Evolutionary conservation across 129 eudicot genomes (phyloP).

Genomic region (Flaveria sonorensis): DNA sequence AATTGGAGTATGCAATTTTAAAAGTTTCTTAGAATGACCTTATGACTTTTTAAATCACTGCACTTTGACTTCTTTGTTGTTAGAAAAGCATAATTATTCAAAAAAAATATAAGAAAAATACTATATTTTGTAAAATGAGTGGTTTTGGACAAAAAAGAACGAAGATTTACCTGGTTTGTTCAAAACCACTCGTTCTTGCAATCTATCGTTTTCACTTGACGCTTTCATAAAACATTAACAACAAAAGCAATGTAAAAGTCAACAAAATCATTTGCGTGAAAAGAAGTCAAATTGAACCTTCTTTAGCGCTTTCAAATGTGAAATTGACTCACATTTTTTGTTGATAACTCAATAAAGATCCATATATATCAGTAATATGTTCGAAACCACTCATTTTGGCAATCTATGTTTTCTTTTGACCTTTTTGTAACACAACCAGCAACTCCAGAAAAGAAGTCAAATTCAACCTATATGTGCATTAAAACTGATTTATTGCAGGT

Average conservation of each 20-base stretch:
- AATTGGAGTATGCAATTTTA: background rate
- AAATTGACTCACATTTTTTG: constrained; percentile 18
- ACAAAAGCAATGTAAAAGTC: constrained; percentile 20
- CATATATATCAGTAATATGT: background rate
- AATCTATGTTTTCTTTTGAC: constrained; percentile 8
- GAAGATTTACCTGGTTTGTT: background rate
- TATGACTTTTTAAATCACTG: background rate
- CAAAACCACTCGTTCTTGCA: constrained; percentile 3
- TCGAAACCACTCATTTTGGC: background rate
- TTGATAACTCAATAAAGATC: background rate
- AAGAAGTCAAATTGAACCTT: constrained; percentile 19
- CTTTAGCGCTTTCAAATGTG: constrained; percentile 5
- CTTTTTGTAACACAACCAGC: background rate
- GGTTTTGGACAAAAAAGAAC: background rate
- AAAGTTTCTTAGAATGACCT: background rate
- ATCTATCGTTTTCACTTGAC: constrained; percentile 5
- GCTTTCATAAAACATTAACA: constrained; percentile 13
- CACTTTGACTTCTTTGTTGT: background rate
- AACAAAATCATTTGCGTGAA: constrained; percentile 21
- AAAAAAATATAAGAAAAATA: constrained; percentile 13
- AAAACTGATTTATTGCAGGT: background rate
- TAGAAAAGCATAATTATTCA: background rate
- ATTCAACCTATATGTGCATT: background rate
- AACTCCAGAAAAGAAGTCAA: constrained; percentile 7
- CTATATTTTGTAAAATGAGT: background rate